Evolutionary conservation across 345 rosid genomes (phyloP).

Genomic region (Hypericum perforatum): DNA sequence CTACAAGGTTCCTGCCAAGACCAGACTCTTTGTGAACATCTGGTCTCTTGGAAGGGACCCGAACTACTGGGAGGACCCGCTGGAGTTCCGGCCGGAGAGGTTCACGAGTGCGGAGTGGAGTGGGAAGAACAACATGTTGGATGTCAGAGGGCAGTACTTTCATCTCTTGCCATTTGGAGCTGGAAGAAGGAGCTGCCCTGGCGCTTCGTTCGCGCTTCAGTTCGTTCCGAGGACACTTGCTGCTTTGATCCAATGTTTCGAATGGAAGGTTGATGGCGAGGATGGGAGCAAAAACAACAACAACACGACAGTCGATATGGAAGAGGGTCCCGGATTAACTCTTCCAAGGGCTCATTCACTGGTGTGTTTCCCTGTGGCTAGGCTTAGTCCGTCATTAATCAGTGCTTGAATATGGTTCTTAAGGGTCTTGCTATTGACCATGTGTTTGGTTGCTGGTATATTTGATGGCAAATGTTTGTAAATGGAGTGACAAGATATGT

Average conservation of each 20-base stretch:
- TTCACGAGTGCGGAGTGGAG: neutral
- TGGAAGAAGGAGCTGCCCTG: conserved; percentile 38
- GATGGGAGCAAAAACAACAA: neutral
- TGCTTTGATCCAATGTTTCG: conserved; percentile 33
- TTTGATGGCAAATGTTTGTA: no score
- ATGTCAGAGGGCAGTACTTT: conserved; percentile 2
- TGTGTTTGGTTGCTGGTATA: no score
- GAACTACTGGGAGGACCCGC: neutral
- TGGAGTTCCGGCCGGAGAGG: neutral
- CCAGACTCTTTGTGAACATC: neutral
- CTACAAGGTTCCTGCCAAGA: neutral
- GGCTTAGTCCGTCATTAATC: conserved; percentile 13
- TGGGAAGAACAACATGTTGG: neutral
- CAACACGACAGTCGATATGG: conserved; percentile 24
- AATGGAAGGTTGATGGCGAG: conserved; percentile 15
- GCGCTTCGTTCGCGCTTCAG: conserved; percentile 32
- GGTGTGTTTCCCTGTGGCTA: conserved; percentile 24
- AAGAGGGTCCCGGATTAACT: conserved; percentile 28
- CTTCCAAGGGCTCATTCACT: conserved; percentile 29
- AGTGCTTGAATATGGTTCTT: no score
- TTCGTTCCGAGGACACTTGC: conserved; percentile 26
- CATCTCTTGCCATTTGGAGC: conserved; percentile 35
- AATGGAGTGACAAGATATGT: no score
- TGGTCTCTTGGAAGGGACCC: neutral
- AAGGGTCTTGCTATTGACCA: no score